Conservation (phyloP, 345 rosid genomes). For the Euphorbia tirucalli region DNA sequence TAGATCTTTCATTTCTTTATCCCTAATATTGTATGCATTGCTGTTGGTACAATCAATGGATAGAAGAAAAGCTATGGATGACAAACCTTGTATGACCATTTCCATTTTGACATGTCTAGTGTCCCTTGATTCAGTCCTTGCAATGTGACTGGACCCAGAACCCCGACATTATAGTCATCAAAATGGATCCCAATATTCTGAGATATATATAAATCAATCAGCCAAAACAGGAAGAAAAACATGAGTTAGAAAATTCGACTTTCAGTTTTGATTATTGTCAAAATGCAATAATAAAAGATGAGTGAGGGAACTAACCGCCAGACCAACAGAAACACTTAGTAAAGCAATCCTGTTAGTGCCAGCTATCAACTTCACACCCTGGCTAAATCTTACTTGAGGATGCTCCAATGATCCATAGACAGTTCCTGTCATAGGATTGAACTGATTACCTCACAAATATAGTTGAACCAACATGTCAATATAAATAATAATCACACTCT, state of each 20-base stretch:
- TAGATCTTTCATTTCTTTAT: background rate
- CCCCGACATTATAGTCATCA: slow-evolving; percentile 29
- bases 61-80: background rate
- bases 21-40: background rate
- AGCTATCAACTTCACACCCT: slow-evolving; percentile 23
- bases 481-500: background rate
- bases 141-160: slow-evolving; percentile 31
- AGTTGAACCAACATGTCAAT: background rate
- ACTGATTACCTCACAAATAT: background rate
- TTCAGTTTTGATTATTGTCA: background rate
- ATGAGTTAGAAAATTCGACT: background rate
- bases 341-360: slow-evolving; percentile 37
- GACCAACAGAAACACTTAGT: slow-evolving; percentile 39
- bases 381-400: slow-evolving; percentile 27
- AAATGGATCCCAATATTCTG: slow-evolving; percentile 32
- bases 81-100: slow-evolving; percentile 38
- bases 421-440: slow-evolving; percentile 15
- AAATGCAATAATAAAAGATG: background rate
- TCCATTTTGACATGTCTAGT: slow-evolving; percentile 20
- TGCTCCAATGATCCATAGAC: slow-evolving; percentile 22
- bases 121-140: slow-evolving; percentile 30
- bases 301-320: slow-evolving; percentile 25
- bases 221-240: background rate
- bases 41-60: background rate
- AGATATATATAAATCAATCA: background rate